A percentile compares a stretch with the other conserved stretches of the same genome.
Evolutionary conservation across 371 early-diverging fungal genomes (phyloP).

Genomic region (Mortierella sp.): DNA sequence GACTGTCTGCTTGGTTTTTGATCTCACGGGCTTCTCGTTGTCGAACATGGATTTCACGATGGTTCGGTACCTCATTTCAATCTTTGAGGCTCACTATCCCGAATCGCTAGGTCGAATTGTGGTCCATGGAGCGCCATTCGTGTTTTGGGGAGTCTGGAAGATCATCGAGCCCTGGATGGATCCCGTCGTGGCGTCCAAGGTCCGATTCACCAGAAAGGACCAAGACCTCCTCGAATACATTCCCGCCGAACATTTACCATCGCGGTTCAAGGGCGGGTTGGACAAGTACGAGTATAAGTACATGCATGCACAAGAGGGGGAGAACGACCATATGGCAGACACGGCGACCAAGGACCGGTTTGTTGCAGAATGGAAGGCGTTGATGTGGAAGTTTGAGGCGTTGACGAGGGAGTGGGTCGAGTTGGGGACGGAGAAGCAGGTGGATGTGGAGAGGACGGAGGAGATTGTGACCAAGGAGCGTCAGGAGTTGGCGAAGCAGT

Average conservation of each 20-base stretch:
- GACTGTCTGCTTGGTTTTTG: conserved; percentile 84
- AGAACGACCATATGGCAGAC: conserved; percentile 54
- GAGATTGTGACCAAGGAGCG: neutral
- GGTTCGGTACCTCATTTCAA: conserved; percentile 78
- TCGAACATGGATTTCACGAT: conserved; percentile 77
- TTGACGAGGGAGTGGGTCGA: conserved; percentile 41
- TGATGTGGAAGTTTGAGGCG: conserved; percentile 36
- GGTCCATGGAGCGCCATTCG: conserved; percentile 89
- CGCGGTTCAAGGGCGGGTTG: conserved; percentile 50
- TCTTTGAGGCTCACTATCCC: conserved; percentile 88
- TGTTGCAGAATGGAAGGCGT: conserved; percentile 30
- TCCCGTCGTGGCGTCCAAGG: conserved; percentile 88
- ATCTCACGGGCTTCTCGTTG: conserved; percentile 81
- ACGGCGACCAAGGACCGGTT: conserved; percentile 18
- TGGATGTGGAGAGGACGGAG: neutral
- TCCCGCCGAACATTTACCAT: conserved; percentile 59
- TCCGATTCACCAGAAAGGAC: conserved; percentile 78
- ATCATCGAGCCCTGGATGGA: conserved; percentile 82
- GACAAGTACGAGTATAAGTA: conserved; percentile 57
- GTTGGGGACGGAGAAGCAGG: neutral
- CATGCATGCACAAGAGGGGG: conserved; percentile 20
- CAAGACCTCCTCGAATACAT: conserved; percentile 76
- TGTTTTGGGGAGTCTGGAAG: conserved; percentile 86
- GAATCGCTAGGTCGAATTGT: conserved; percentile 81
- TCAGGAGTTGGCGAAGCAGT: conserved; percentile 14